Percentiles rank a stretch among this genome's conserved stretches.
Evolutionary conservation across 768 basidiomycete genomes (phyloP).

Genomic region (Amanita brunnescens): DNA sequence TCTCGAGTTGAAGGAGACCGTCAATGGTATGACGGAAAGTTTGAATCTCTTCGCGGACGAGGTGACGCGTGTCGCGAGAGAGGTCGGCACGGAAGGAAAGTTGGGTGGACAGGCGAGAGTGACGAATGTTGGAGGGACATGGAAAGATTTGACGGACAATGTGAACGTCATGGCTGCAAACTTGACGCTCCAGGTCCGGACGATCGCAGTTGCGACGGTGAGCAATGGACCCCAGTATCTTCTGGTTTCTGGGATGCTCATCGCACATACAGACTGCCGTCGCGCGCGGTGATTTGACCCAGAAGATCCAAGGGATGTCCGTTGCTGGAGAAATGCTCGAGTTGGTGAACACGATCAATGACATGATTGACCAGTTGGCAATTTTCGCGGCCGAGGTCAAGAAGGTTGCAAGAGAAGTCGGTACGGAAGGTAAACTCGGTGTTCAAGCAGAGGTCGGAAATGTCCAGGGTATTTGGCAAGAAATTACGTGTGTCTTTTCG

Average conservation of each 20-base stretch:
- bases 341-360: conserved; percentile 95
- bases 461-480: conserved; percentile 97
- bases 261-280: conserved; percentile 58
- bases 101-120: conserved; percentile 93
- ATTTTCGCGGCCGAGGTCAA: conserved; percentile 64
- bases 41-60: conserved; percentile 82
- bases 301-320: conserved; percentile 87
- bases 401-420: conserved; percentile 95
- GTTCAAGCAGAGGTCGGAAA: conserved; percentile 96
- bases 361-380: conserved; percentile 55
- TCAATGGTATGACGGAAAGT: conserved; percentile 92
- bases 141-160: conserved; percentile 95
- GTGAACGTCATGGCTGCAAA: conserved; percentile 96
- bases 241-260: background rate
- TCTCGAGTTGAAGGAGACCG: conserved; percentile 81
- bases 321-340: conserved; percentile 96
- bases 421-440: conserved; percentile 97
- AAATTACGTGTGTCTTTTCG: conserved; percentile 73
- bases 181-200: conserved; percentile 87
- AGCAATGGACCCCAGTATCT: conserved; percentile 17
- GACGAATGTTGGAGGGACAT: conserved; percentile 90
- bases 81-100: conserved; percentile 95
- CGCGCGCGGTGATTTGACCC: conserved; percentile 85
- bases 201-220: conserved; percentile 88
- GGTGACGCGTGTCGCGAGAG: conserved; percentile 77